A percentile compares a stretch with the other conserved stretches of the same genome.
Evolutionary conservation across 139 green algal species (phyloP).

Genomic region (Picochlorum sp.): DNA sequence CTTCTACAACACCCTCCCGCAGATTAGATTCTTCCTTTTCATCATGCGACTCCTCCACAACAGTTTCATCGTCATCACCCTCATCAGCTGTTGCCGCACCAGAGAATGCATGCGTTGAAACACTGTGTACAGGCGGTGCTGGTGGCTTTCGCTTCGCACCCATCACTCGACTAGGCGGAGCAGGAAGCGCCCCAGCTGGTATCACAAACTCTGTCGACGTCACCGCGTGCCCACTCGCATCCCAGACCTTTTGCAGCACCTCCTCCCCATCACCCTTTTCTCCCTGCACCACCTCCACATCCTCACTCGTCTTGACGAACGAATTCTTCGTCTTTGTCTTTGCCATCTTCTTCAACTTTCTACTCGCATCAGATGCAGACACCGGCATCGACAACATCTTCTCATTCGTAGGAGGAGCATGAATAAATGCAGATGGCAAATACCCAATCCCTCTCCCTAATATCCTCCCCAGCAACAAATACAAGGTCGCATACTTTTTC

Average conservation of each 20-base stretch:
- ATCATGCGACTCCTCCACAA: slow-evolving; percentile 9
- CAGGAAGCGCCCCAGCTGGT: slow-evolving; percentile 35
- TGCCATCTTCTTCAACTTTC: slow-evolving; percentile 11
- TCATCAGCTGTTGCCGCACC: slow-evolving; percentile 12
- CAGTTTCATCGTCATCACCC: neutral
- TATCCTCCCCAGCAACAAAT: slow-evolving; percentile 18
- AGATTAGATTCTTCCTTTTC: slow-evolving; percentile 8
- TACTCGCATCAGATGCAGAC: slow-evolving; percentile 15
- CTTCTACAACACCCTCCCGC: slow-evolving; percentile 1
- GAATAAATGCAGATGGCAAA: slow-evolving; percentile 25
- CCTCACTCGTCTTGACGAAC: slow-evolving; percentile 1
- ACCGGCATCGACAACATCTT: slow-evolving; percentile 16
- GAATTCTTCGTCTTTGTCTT: slow-evolving; percentile 6
- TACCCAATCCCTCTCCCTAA: slow-evolving; percentile 13
- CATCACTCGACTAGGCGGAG: slow-evolving; percentile 20
- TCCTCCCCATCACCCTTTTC: neutral
- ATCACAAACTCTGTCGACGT: slow-evolving; percentile 27
- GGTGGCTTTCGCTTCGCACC: neutral
- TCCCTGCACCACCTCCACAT: neutral
- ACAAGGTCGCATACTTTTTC: slow-evolving; percentile 33
- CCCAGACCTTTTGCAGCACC: neutral
- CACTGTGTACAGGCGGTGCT: neutral
- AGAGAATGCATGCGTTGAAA: neutral
- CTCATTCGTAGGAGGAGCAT: slow-evolving; percentile 21
- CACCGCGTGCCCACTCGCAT: neutral